Percentiles rank a stretch among this genome's conserved stretches.
Conservation (phyloP, 2,329 filamentous ascomycete genomes). For the Dothistroma septosporum region DNA sequence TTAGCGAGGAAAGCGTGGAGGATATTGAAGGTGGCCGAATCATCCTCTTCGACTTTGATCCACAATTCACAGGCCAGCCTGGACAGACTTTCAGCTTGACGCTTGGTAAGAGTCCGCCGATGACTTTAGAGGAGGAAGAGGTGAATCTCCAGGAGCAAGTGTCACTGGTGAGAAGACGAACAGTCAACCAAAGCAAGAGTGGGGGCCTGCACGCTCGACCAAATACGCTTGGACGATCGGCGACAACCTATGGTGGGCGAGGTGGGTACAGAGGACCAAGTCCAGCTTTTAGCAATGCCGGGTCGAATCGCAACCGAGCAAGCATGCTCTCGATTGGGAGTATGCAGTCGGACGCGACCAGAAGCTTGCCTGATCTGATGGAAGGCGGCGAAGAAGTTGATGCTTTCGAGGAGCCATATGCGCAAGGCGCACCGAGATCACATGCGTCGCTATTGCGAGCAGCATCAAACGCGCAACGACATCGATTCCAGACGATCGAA, state of each 20-base stretch:
- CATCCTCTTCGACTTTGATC: conserved; percentile 32
- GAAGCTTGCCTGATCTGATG: conserved; percentile 32
- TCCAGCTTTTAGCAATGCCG: conserved; percentile 13
- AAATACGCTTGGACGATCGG: conserved; percentile 32
- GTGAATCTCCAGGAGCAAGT: conserved; percentile 35
- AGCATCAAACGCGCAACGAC: conserved; percentile 64
- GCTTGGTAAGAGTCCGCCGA: conserved; percentile 34
- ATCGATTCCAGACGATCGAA: conserved; percentile 60
- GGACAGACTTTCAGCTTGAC: conserved; percentile 36
- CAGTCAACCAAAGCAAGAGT: conserved; percentile 34
- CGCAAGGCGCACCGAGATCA: conserved; percentile 33
- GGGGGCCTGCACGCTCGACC: conserved; percentile 32
- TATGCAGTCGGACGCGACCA: conserved; percentile 27
- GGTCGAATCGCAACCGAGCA: conserved; percentile 14
- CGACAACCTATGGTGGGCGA: conserved; percentile 30
- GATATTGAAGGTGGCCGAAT: conserved; percentile 37
- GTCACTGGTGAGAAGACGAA: conserved; percentile 35
- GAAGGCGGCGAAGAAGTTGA: conserved; percentile 29
- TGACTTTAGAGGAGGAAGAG: conserved; percentile 33
- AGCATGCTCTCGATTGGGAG: conserved; percentile 28
- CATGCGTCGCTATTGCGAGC: conserved; percentile 34
- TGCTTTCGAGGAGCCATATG: conserved; percentile 35
- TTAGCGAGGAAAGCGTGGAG: conserved; percentile 32
- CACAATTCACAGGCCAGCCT: conserved; percentile 33
- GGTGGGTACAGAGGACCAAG: conserved; percentile 15